These are phyloP conservation scores for Allium sativum DNA, from an alignment of 106 monocot species.

Conservation along the genomic window DNA sequence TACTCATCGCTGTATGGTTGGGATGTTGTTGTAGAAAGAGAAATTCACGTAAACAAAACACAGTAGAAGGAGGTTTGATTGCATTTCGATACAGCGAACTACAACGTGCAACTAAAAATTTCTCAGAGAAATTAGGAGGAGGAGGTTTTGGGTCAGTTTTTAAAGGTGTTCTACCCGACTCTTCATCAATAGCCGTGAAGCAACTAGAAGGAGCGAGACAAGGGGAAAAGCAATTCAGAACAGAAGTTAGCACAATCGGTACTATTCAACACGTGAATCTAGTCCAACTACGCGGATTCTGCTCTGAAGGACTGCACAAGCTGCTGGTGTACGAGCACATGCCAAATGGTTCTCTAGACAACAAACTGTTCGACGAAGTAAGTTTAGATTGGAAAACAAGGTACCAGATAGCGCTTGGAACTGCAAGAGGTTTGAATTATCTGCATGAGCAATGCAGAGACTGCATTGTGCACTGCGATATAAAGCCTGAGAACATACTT, in stretches of 20 bases:
- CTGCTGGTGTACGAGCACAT: conserved; percentile 19
- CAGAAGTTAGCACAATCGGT: conserved; percentile 14
- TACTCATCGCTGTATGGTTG: neutral
- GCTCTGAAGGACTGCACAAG: conserved; percentile 6
- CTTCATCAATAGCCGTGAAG: conserved; percentile 23
- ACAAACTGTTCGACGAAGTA: conserved; percentile 7
- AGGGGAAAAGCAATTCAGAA: conserved; percentile 23
- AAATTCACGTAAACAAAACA: neutral
- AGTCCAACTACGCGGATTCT: conserved; percentile 12
- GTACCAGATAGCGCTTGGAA: conserved; percentile 10
- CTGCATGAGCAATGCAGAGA: conserved; percentile 21
- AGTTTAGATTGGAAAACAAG: conserved; percentile 12
- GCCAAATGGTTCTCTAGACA: conserved; percentile 12
- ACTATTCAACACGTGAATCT: conserved; percentile 26
- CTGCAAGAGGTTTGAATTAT: conserved; percentile 12
- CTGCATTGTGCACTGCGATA: conserved; percentile 14
- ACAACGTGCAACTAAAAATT: conserved; percentile 8
- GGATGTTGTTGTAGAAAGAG: no score
- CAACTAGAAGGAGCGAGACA: conserved; percentile 9
- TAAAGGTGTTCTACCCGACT: conserved; percentile 13
- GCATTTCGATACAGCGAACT: conserved; percentile 10
- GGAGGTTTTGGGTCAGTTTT: conserved; percentile 27
- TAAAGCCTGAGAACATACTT: conserved; percentile 12
- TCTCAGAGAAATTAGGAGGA: conserved; percentile 10
- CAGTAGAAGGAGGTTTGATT: neutral